A percentile compares a stretch with the other conserved stretches of the same genome.
Evolutionary conservation across 163 green algal species (phyloP).

Genomic region (Scenedesmus sp.): DNA sequence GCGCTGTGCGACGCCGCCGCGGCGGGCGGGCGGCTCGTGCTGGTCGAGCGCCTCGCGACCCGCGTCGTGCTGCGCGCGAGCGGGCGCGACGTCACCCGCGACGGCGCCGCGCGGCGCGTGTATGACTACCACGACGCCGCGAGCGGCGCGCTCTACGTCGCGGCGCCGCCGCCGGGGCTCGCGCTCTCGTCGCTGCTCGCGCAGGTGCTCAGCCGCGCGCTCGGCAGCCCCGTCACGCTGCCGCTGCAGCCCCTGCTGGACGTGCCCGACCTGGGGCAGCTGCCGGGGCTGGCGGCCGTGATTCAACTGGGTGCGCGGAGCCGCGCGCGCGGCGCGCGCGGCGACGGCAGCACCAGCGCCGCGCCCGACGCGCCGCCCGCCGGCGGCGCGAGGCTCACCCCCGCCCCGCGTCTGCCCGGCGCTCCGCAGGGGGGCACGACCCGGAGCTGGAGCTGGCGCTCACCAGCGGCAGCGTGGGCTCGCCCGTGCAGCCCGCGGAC

Average conservation of each 20-base stretch:
- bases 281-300: constrained; percentile 48
- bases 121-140: constrained; percentile 38
- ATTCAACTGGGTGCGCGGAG: constrained; percentile 54
- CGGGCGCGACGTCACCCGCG: constrained; percentile 6
- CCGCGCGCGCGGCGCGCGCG: too few relatives aligned
- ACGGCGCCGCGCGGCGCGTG: constrained; percentile 22
- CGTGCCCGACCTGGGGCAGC: not conserved
- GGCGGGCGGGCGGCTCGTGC: constrained; percentile 48
- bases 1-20: constrained; percentile 25
- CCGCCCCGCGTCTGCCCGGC: not conserved
- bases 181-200: constrained; percentile 58
- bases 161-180: constrained; percentile 55
- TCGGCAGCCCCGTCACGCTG: constrained; percentile 66
- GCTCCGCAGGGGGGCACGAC: constrained; percentile 53
- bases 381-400: too few relatives aligned
- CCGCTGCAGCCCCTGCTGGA: constrained; percentile 70
- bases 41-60: constrained; percentile 58
- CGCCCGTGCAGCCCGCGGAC: constrained; percentile 60
- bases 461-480: constrained; percentile 55
- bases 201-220: constrained; percentile 53
- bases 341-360: too few relatives aligned
- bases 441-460: constrained; percentile 46
- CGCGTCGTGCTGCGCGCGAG: constrained; percentile 38
- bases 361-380: too few relatives aligned
- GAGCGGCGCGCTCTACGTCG: constrained; percentile 52